Evolutionary conservation across 768 basidiomycete species (phyloP).

Genomic region (Solioccasus polychromus): DNA sequence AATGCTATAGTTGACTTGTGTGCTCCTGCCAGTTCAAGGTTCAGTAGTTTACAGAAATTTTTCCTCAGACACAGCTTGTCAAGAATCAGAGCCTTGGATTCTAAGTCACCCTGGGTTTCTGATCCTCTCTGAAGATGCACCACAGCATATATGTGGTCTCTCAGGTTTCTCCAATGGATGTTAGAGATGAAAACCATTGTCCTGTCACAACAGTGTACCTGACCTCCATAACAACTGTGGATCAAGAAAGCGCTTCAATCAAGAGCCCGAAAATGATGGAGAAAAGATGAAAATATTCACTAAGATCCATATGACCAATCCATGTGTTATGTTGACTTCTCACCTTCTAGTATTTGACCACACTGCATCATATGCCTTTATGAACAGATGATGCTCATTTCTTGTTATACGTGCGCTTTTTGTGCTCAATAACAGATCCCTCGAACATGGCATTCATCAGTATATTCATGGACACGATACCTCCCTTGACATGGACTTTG

Average conservation of each 20-base stretch:
- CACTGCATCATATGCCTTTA: slow-evolving; percentile 8
- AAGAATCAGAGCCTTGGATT: neutral
- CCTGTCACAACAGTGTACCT: neutral
- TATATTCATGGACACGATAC: slow-evolving; percentile 13
- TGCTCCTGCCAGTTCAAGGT: slow-evolving; percentile 19
- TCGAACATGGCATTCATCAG: slow-evolving; percentile 9
- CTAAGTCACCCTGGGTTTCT: neutral
- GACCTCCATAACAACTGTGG: too few species aligned
- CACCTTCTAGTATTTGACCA: slow-evolving; percentile 4
- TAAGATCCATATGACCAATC: neutral
- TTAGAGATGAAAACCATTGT: neutral
- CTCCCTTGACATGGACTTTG: slow-evolving; percentile 7
- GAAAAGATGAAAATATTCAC: slow-evolving; percentile 11
- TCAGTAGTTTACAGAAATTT: slow-evolving; percentile 11
- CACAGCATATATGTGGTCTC: neutral
- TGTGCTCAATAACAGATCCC: neutral
- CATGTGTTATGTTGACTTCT: neutral
- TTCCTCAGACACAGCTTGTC: slow-evolving; percentile 10
- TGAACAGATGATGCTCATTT: slow-evolving; percentile 11
- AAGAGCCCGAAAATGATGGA: slow-evolving; percentile 5
- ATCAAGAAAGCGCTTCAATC: neutral
- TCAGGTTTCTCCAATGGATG: neutral
- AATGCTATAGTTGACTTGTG: slow-evolving; percentile 7
- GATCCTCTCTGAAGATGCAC: slow-evolving; percentile 6
- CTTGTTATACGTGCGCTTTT: slow-evolving; percentile 13